A percentile compares a stretch with the other conserved stretches of the same genome.
Conservation (phyloP, 2,329 filamentous ascomycete species). For the Tolypocladium sp. region DNA sequence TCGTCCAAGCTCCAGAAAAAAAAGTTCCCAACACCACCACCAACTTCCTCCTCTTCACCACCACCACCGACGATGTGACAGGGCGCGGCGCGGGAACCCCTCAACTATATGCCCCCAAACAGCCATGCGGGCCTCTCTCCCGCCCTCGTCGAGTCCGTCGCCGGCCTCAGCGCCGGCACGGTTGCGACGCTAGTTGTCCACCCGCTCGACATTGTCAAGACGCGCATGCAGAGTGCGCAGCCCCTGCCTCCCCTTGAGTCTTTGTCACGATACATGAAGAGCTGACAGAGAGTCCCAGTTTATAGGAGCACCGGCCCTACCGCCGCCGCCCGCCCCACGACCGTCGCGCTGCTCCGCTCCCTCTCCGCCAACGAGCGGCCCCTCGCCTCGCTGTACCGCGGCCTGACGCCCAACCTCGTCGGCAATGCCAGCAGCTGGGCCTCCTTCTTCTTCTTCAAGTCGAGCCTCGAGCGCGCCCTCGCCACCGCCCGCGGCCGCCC, state of each 20-base stretch:
- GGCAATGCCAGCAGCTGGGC: conserved; percentile 89
- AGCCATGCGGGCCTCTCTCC: conserved; percentile 57
- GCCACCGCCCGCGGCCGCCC: conserved; percentile 12
- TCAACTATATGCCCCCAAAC: conserved; percentile 33
- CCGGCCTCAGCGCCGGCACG: conserved; percentile 82
- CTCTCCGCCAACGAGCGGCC: conserved; percentile 43
- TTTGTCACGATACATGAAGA: neutral
- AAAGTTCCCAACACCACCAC: neutral
- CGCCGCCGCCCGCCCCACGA: conserved; percentile 31
- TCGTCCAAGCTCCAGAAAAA: conserved; percentile 1
- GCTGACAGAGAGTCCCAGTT: conserved; percentile 25
- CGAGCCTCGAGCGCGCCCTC: conserved; percentile 40
- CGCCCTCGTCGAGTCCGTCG: conserved; percentile 76
- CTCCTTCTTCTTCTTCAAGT: conserved; percentile 78
- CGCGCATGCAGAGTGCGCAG: conserved; percentile 72
- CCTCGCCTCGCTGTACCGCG: conserved; percentile 71
- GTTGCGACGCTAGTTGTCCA: conserved; percentile 82
- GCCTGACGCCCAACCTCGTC: conserved; percentile 79
- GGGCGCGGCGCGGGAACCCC: neutral
- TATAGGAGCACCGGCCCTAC: conserved; percentile 34
- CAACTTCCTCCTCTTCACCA: neutral
- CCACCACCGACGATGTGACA: conserved; percentile 13
- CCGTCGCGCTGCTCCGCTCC: conserved; percentile 41
- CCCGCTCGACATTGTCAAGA: conserved; percentile 93
- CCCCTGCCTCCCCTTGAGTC: neutral